Percentiles rank a stretch among this genome's conserved stretches.
Conservation (phyloP, 2,329 filamentous ascomycete species). For the Colletotrichum cordylinicola region DNA sequence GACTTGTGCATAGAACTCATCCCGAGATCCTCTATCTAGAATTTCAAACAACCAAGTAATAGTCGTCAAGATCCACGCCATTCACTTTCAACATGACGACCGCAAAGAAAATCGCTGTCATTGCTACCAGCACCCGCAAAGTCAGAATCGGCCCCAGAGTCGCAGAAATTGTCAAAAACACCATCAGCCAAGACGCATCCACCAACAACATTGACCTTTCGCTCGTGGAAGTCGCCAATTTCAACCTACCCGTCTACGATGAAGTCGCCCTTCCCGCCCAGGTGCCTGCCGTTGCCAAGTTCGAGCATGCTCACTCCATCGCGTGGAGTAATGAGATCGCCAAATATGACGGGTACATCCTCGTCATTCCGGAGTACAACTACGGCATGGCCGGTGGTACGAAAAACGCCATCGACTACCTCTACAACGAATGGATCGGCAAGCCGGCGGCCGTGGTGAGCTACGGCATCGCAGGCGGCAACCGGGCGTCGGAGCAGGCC, state of each 20-base stretch:
- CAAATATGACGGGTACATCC: slow-evolving; percentile 42
- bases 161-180: slow-evolving; percentile 34
- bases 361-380: slow-evolving; percentile 64
- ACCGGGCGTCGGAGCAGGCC: slow-evolving; percentile 28
- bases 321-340: slow-evolving; percentile 50
- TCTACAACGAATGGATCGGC: slow-evolving; percentile 62
- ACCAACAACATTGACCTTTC: slow-evolving; percentile 27
- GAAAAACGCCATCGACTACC: slow-evolving; percentile 69
- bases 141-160: slow-evolving; percentile 35
- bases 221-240: slow-evolving; percentile 40
- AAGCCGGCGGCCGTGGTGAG: slow-evolving; percentile 60
- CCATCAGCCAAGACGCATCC: slow-evolving; percentile 28
- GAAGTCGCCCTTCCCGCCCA: slow-evolving; percentile 44
- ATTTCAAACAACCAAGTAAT: background rate
- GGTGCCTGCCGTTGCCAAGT: slow-evolving; percentile 40
- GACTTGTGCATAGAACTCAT: background rate
- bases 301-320: slow-evolving; percentile 45
- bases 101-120: slow-evolving; percentile 34
- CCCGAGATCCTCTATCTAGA: background rate
- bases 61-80: background rate
- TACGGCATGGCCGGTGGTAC: slow-evolving; percentile 55
- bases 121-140: slow-evolving; percentile 39
- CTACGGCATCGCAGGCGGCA: slow-evolving; percentile 55
- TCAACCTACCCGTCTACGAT: slow-evolving; percentile 50
- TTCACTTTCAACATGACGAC: background rate